phyloP scores from a whole-genome alignment of 2,329 filamentous ascomycete genomes.

The Aspergillus alliaceus region DNA sequence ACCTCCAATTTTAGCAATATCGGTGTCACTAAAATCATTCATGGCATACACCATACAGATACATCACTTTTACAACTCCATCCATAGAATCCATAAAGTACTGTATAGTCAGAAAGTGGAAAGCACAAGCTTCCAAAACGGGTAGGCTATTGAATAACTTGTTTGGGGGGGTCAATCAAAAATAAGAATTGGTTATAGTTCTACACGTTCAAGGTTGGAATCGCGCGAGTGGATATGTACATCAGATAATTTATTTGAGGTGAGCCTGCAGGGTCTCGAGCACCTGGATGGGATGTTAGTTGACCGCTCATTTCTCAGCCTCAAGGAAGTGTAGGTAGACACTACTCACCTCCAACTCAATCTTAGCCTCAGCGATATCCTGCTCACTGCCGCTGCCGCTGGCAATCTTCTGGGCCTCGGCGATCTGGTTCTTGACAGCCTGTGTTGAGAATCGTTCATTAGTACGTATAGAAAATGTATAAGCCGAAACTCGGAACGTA shows the following conservation, averaged over 20 bases:
- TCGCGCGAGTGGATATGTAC: slow-evolving; percentile 41
- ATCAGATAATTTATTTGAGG: slow-evolving; percentile 46
- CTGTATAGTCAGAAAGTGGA: no score
- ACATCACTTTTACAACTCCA: no score
- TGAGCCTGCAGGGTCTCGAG: slow-evolving; percentile 51
- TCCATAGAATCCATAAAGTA: no score
- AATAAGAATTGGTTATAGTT: slow-evolving; percentile 33
- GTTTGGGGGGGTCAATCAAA: neutral
- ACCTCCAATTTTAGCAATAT: no score
- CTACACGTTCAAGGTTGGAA: slow-evolving; percentile 37
- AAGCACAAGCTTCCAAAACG: neutral
- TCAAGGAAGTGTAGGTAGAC: neutral
- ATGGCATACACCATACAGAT: no score
- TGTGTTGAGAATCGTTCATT: slow-evolving; percentile 25
- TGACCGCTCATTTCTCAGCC: neutral
- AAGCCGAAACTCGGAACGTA: slow-evolving; percentile 31
- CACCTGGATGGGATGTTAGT: slow-evolving; percentile 36
- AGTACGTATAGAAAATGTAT: slow-evolving; percentile 1
- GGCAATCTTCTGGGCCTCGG: slow-evolving; percentile 94
- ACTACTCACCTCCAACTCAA: slow-evolving; percentile 85
- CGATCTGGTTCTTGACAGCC: slow-evolving; percentile 83
- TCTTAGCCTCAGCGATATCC: slow-evolving; percentile 98
- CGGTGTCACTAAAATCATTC: no score
- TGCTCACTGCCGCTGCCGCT: slow-evolving; percentile 88
- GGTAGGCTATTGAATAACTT: neutral